Percentiles rank a stretch among this genome's conserved stretches.
These are phyloP conservation scores for Begonia peltatifolia DNA, from an alignment of 306 rosid species.

Conservation along the genomic window DNA sequence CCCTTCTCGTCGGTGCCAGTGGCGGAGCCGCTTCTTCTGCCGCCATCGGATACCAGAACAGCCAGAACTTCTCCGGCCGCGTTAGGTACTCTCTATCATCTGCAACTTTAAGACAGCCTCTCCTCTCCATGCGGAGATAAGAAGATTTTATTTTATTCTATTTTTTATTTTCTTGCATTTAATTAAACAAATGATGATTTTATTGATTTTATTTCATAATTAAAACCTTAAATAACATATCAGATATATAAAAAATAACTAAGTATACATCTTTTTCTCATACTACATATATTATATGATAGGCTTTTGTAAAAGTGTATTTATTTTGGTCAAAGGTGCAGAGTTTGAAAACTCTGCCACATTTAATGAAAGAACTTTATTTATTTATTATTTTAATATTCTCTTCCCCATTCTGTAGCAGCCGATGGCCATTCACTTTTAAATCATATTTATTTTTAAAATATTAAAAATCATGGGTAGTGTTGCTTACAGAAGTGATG, in stretches of 20 bases:
- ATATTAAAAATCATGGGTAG: too few relatives aligned
- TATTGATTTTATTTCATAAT: background rate
- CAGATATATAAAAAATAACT: background rate
- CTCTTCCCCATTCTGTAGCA: conserved; percentile 4
- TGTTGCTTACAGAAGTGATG: too few relatives aligned
- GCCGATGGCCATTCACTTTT: too few relatives aligned
- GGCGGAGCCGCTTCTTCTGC: conserved; percentile 3
- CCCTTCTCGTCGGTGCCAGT: conserved; percentile 10
- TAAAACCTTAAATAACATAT: background rate
- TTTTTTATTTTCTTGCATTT: too few relatives aligned
- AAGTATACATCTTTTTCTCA: too few relatives aligned
- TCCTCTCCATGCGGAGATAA: background rate
- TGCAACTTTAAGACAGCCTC: conserved; percentile 2
- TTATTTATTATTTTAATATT: conserved; percentile 10
- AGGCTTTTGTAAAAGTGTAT: conserved; percentile 16
- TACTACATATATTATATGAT: too few relatives aligned
- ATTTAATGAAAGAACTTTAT: conserved; percentile 30
- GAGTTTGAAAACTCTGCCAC: conserved; percentile 55
- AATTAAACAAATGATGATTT: background rate
- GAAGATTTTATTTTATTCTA: too few relatives aligned
- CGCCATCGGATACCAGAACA: conserved; percentile 5
- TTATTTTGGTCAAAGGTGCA: conserved; percentile 61
- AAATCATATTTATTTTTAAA: too few relatives aligned
- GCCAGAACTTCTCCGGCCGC: conserved; percentile 4
- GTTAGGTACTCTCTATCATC: conserved; percentile 5